Conservation (phyloP, 257 asterid genomes). For the Fraxinus quadrangulata region DNA sequence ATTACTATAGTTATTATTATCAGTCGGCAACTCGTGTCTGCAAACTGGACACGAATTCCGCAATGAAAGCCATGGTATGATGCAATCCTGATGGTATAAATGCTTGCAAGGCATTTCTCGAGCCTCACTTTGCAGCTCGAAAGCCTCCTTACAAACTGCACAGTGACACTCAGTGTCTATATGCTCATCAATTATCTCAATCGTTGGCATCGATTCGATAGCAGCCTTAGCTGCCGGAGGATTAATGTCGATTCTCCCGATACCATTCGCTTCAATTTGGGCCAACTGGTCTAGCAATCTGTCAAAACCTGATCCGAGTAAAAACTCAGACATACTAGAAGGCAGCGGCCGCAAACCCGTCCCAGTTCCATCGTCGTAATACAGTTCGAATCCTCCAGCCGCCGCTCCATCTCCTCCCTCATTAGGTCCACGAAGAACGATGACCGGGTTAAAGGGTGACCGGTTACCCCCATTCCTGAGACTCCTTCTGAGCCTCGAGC, state of each 20-base stretch:
- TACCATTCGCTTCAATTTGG: slow-evolving; percentile 69
- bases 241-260: slow-evolving; percentile 58
- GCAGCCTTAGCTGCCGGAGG: slow-evolving; percentile 86
- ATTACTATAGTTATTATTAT: slow-evolving; percentile 25
- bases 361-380: slow-evolving; percentile 79
- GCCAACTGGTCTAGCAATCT: slow-evolving; percentile 69
- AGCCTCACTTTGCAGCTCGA: slow-evolving; percentile 61
- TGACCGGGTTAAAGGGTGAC: slow-evolving; percentile 86
- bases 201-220: slow-evolving; percentile 65
- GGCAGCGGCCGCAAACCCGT: slow-evolving; percentile 79
- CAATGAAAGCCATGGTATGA: slow-evolving; percentile 75
- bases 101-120: slow-evolving; percentile 94
- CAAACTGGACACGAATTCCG: slow-evolving; percentile 87
- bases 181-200: slow-evolving; percentile 52
- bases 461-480: slow-evolving; percentile 69
- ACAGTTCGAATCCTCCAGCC: slow-evolving; percentile 64
- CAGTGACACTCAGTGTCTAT: slow-evolving; percentile 59
- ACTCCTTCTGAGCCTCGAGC: slow-evolving; percentile 65
- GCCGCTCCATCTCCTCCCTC: slow-evolving; percentile 39
- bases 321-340: slow-evolving; percentile 69
- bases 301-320: slow-evolving; percentile 86
- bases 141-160: slow-evolving; percentile 84
- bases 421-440: slow-evolving; percentile 69
- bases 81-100: slow-evolving; percentile 77
- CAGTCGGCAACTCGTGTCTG: slow-evolving; percentile 67